Evolutionary conservation across 768 basidiomycete species (phyloP).

Genomic region (Lactifluus pinguis): DNA sequence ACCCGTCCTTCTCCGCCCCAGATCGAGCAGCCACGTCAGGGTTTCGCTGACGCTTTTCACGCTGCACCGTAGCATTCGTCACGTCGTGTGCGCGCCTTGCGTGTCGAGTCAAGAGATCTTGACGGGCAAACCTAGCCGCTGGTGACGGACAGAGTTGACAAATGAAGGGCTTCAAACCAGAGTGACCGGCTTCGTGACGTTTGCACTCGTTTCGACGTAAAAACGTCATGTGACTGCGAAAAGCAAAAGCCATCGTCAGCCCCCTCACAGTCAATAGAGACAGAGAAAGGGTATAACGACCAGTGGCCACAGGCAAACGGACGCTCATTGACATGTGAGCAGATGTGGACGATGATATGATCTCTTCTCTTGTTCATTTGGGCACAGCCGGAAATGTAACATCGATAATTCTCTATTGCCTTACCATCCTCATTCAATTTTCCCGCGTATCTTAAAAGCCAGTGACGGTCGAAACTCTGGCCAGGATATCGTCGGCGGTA

Average conservation of each 20-base stretch:
- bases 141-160: conserved; percentile 44
- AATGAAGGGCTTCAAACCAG: conserved; percentile 45
- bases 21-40: conserved; percentile 20
- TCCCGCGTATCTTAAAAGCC: conserved; percentile 61
- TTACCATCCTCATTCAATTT: conserved; percentile 51
- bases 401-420: conserved; percentile 51
- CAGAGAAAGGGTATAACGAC: conserved; percentile 27
- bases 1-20: conserved; percentile 19
- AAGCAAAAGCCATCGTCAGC: conserved; percentile 15
- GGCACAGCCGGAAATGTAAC: conserved; percentile 56
- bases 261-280: not conserved
- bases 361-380: conserved; percentile 66
- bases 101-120: conserved; percentile 61
- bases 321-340: conserved; percentile 61
- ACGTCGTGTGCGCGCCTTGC: conserved; percentile 46
- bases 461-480: conserved; percentile 51
- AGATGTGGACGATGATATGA: conserved; percentile 67
- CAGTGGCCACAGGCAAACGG: conserved; percentile 57
- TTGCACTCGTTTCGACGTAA: conserved; percentile 72
- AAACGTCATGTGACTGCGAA: conserved; percentile 48
- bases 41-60: conserved; percentile 26
- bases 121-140: conserved; percentile 48
- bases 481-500: conserved; percentile 48
- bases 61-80: conserved; percentile 19
- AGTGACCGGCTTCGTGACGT: conserved; percentile 61